Evolutionary conservation across 1,284 basidiomycete species (phyloP).

Genomic region (Cryptococcus floricola): DNA sequence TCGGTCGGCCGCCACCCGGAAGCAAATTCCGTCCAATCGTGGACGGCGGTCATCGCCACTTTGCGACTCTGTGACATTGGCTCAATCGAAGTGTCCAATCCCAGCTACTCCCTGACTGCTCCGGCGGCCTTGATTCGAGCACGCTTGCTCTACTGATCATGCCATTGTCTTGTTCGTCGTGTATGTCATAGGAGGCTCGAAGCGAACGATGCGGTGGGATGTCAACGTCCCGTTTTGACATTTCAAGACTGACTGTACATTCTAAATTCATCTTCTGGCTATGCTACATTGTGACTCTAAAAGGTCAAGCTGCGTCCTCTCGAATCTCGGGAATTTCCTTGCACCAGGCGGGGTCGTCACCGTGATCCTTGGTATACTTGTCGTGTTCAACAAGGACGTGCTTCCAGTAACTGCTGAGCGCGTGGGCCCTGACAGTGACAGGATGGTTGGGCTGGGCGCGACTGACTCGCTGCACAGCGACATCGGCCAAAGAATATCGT

Average conservation of each 20-base stretch:
- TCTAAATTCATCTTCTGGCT: neutral
- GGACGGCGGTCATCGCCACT: neutral
- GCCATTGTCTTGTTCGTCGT: too few species aligned
- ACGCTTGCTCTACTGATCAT: too few species aligned
- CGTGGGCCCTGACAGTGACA: constrained; percentile 44
- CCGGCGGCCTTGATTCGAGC: too few species aligned
- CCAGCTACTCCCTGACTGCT: too few species aligned
- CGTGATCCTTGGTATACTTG: constrained; percentile 47
- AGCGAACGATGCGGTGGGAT: too few species aligned
- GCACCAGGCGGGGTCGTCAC: constrained; percentile 46
- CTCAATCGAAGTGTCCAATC: too few species aligned
- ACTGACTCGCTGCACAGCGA: constrained; percentile 47
- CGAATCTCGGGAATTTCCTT: constrained; percentile 33
- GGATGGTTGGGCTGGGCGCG: constrained; percentile 33
- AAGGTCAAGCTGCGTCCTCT: constrained; percentile 5
- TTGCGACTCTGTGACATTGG: too few species aligned
- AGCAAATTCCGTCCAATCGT: constrained; percentile 2
- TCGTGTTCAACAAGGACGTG: constrained; percentile 46
- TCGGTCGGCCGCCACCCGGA: constrained; percentile 9
- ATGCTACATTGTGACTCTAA: neutral
- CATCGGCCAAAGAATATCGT: constrained; percentile 50
- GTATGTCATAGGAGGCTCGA: too few species aligned
- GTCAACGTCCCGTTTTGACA: too few species aligned
- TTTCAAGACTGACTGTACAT: neutral
- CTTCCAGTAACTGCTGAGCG: constrained; percentile 44